Evolutionary conservation across 1,139 yeast genomes (phyloP).

Genomic region (Candida sp.): DNA sequence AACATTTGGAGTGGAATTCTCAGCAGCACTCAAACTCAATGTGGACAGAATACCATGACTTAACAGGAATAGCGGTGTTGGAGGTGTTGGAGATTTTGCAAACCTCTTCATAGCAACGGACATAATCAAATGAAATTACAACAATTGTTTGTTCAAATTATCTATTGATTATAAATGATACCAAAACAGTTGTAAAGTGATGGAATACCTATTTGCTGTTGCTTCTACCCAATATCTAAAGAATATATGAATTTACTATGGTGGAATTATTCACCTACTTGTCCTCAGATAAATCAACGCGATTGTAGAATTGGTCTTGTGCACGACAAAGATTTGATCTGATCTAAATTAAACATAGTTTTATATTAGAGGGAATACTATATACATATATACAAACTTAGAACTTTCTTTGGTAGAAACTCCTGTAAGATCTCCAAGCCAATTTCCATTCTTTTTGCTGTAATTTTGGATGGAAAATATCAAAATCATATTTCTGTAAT

Average conservation of each 20-base stretch:
- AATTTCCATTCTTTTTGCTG: conserved; percentile 66
- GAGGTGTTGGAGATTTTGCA: conserved; percentile 3
- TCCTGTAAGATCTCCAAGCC: conserved; percentile 62
- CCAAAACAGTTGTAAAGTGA: no score
- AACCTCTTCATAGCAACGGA: conserved; percentile 1
- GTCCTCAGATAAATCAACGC: neutral
- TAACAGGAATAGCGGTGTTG: neutral
- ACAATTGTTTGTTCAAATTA: no score
- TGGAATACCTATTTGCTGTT: no score
- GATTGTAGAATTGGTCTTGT: neutral
- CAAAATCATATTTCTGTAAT: conserved; percentile 64
- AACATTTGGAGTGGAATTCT: conserved; percentile 8
- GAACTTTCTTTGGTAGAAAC: conserved; percentile 43
- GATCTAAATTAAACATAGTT: no score
- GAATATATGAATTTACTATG: neutral
- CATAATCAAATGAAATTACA: neutral
- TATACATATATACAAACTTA: conserved; percentile 9
- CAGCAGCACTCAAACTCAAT: conserved; percentile 1
- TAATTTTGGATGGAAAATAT: conserved; percentile 48
- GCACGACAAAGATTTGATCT: neutral
- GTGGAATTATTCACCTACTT: neutral
- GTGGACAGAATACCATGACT: conserved; percentile 1
- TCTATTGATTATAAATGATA: no score
- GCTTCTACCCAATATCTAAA: neutral
- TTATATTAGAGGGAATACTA: no score